Conservation (phyloP, 2,329 filamentous ascomycete species). For the Claviceps sp. region DNA sequence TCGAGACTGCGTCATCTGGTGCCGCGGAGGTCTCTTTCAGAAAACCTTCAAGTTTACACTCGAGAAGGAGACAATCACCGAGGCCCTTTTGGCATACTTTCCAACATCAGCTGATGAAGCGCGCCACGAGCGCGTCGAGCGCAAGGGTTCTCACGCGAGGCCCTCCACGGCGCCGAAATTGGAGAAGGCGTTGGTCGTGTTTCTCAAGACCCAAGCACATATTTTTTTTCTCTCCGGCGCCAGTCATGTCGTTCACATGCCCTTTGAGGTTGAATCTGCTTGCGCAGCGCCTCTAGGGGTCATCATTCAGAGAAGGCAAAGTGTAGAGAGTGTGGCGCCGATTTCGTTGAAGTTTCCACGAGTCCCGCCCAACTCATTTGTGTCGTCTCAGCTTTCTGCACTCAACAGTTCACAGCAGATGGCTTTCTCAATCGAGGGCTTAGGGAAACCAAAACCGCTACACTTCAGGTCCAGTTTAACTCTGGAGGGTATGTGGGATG, state of each 20-base stretch:
- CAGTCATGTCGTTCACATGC: conserved; percentile 81
- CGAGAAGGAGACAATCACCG: conserved; percentile 75
- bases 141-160: conserved; percentile 4
- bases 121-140: background rate
- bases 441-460: conserved; percentile 41
- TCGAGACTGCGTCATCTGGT: conserved; percentile 71
- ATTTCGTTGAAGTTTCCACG: conserved; percentile 42
- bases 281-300: conserved; percentile 73
- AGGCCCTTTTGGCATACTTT: conserved; percentile 78
- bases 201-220: conserved; percentile 85
- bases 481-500: conserved; percentile 45
- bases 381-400: conserved; percentile 51
- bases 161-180: conserved; percentile 16
- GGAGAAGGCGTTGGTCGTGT: conserved; percentile 68
- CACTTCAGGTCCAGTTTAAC: conserved; percentile 39
- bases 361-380: conserved; percentile 73
- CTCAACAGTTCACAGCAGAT: conserved; percentile 36
- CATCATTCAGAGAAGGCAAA: conserved; percentile 69
- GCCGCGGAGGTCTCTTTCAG: conserved; percentile 68
- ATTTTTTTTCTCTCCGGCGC: conserved; percentile 83
- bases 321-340: conserved; percentile 33
- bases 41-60: conserved; percentile 77
- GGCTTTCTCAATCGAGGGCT: conserved; percentile 42
- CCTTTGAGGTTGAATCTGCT: conserved; percentile 83
- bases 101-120: conserved; percentile 36